These are phyloP conservation scores for Leersia perrieri DNA, from an alignment of 176 grass and related monocot species.

Conservation along the genomic window DNA sequence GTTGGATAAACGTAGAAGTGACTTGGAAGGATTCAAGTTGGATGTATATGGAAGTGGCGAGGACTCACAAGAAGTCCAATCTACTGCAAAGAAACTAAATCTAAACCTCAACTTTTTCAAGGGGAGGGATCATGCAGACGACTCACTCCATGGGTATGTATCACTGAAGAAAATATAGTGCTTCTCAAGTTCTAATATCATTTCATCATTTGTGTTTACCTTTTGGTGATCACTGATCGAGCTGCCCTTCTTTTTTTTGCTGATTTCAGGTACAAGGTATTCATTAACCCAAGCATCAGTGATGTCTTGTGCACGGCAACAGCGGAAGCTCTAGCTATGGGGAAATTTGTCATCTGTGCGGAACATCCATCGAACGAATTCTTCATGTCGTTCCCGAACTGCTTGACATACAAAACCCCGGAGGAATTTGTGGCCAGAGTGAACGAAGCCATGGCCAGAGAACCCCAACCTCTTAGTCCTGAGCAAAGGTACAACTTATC, in stretches of 20 bases:
- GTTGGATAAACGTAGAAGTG: conserved; percentile 55
- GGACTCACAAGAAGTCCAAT: conserved; percentile 67
- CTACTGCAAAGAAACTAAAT: conserved; percentile 56
- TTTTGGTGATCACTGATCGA: conserved; percentile 12
- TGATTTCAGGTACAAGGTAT: conserved; percentile 71
- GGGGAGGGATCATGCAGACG: conserved; percentile 77
- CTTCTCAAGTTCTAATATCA: neutral
- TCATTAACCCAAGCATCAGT: conserved; percentile 78
- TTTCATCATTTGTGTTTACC: neutral
- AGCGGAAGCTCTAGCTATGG: conserved; percentile 87
- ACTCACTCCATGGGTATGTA: conserved; percentile 72
- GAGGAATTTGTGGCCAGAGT: conserved; percentile 62
- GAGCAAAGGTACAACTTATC: conserved; percentile 71
- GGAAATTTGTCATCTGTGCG: conserved; percentile 82
- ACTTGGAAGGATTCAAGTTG: conserved; percentile 66
- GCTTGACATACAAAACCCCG: conserved; percentile 66
- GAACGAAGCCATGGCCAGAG: conserved; percentile 65
- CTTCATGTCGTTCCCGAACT: conserved; percentile 75
- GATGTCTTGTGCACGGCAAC: conserved; percentile 87
- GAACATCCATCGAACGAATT: conserved; percentile 85
- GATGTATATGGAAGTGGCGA: conserved; percentile 76
- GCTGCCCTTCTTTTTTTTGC: neutral
- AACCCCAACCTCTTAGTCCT: conserved; percentile 60
- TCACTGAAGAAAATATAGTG: neutral
- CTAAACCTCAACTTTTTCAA: conserved; percentile 70